phyloP scores from a whole-genome alignment of 2,329 filamentous ascomycete species.

The Talaromyces sp. region DNA sequence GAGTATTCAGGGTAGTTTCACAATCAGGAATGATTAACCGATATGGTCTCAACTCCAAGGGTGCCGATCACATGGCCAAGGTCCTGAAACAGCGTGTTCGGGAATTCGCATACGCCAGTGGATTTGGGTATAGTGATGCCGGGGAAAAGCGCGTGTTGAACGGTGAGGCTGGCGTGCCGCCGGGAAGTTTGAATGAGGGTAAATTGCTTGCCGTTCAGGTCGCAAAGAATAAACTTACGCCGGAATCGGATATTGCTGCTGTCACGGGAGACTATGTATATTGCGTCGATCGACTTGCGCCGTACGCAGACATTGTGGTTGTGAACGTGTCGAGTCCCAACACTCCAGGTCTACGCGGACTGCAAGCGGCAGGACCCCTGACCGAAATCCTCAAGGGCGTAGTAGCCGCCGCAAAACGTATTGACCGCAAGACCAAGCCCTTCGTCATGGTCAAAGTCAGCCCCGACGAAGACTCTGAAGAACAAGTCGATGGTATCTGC shows the following conservation, averaged over 20 bases:
- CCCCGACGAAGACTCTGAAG: conserved; percentile 83
- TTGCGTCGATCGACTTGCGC: conserved; percentile 77
- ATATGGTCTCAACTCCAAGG: conserved; percentile 90
- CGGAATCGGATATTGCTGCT: conserved; percentile 77
- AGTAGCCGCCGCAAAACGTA: conserved; percentile 69
- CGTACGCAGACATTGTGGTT: conserved; percentile 91
- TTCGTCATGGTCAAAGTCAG: conserved; percentile 97
- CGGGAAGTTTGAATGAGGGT: conserved; percentile 73
- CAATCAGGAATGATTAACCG: conserved; percentile 90
- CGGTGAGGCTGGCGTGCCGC: conserved; percentile 71
- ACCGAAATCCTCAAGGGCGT: conserved; percentile 78
- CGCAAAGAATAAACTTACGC: conserved; percentile 93
- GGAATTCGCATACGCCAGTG: conserved; percentile 68
- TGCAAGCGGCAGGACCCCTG: conserved; percentile 81
- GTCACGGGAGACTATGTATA: conserved; percentile 80
- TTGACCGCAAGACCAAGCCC: conserved; percentile 68
- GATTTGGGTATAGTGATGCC: conserved; percentile 60
- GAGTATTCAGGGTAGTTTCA: conserved; percentile 80
- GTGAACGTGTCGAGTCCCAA: conserved; percentile 98
- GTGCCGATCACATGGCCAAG: conserved; percentile 81
- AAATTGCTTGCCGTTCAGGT: conserved; percentile 85
- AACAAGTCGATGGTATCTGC: conserved; percentile 83
- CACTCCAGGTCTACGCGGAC: conserved; percentile 80
- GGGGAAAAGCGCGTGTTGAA: conserved; percentile 71
- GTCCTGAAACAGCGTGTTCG: conserved; percentile 73